Percentiles rank a stretch among this genome's conserved stretches.
Conservation (phyloP, 441 rosid genomes). For the Pelargonium cotyledonis region DNA sequence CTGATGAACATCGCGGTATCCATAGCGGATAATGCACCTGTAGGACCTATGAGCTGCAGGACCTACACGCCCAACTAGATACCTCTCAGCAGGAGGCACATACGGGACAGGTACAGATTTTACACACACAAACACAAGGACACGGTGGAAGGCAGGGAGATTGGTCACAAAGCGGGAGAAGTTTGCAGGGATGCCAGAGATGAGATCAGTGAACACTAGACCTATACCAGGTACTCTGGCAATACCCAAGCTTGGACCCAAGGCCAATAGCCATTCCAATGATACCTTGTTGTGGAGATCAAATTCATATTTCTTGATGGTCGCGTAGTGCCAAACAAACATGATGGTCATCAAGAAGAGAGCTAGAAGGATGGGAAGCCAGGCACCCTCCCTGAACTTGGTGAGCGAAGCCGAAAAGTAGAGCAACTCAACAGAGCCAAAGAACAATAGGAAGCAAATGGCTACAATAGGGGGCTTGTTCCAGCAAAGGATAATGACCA, state of each 20-base stretch:
- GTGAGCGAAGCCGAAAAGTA: slow-evolving; percentile 96
- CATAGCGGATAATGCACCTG: slow-evolving; percentile 90
- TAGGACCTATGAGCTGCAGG: slow-evolving; percentile 83
- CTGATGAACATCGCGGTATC: slow-evolving; percentile 96
- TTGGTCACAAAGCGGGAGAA: slow-evolving; percentile 95
- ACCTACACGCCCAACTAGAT: slow-evolving; percentile 91
- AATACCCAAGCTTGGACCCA: slow-evolving; percentile 89
- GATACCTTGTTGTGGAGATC: slow-evolving; percentile 95
- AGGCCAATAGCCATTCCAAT: slow-evolving; percentile 88
- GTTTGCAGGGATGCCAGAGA: slow-evolving; percentile 87
- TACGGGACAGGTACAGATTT: slow-evolving; percentile 89
- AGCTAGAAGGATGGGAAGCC: slow-evolving; percentile 95
- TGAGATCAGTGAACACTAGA: slow-evolving; percentile 80
- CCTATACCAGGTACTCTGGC: slow-evolving; percentile 92
- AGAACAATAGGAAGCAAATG: slow-evolving; percentile 61
- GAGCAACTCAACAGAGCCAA: slow-evolving; percentile 80
- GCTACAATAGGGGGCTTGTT: slow-evolving; percentile 79
- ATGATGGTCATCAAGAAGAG: slow-evolving; percentile 73
- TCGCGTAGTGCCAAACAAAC: slow-evolving; percentile 93
- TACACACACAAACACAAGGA: slow-evolving; percentile 81
- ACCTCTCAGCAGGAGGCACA: slow-evolving; percentile 82
- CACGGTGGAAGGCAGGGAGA: slow-evolving; percentile 91
- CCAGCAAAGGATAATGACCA: slow-evolving; percentile 90
- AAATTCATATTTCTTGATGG: slow-evolving; percentile 78
- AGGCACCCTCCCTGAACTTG: slow-evolving; percentile 91